Conservation (phyloP, 2,329 filamentous ascomycete genomes). For the Emmonsiellopsis sp. region DNA sequence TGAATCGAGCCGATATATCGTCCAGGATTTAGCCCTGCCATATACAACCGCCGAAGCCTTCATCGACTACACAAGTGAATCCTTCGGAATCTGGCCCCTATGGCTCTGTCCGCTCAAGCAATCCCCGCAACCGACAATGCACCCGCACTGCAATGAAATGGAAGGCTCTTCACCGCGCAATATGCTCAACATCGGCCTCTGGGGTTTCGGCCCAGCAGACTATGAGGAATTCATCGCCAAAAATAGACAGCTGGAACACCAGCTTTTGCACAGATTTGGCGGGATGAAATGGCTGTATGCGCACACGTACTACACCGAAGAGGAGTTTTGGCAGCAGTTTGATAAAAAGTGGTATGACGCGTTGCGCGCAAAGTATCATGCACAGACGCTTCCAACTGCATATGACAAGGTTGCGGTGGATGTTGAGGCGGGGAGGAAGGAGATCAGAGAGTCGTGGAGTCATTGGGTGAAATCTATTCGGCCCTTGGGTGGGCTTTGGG, state of each 20-base stretch:
- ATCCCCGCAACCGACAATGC: background rate
- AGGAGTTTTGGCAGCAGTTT: constrained; percentile 38
- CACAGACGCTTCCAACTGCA: constrained; percentile 24
- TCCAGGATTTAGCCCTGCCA: constrained; percentile 53
- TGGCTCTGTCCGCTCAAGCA: constrained; percentile 49
- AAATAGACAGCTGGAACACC: constrained; percentile 63
- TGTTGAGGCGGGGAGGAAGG: background rate
- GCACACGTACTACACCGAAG: constrained; percentile 69
- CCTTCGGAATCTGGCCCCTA: constrained; percentile 45
- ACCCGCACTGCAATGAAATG: background rate
- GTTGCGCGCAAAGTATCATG: constrained; percentile 31
- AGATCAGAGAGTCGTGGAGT: background rate
- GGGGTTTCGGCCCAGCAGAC: constrained; percentile 61
- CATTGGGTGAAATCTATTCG: constrained; percentile 1
- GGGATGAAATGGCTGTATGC: constrained; percentile 86
- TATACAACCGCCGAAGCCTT: constrained; percentile 42
- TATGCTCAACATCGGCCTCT: constrained; percentile 54
- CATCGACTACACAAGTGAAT: constrained; percentile 37
- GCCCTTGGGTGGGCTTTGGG: constrained; percentile 3
- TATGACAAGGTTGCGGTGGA: constrained; percentile 27
- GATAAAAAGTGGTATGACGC: constrained; percentile 29
- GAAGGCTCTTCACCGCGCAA: background rate
- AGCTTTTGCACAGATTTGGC: constrained; percentile 49
- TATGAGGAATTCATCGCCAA: constrained; percentile 53
- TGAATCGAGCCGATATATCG: constrained; percentile 44